Conservation (phyloP, 495 filamentous ascomycete genomes). For the Hypoxylon fuscum region DNA sequence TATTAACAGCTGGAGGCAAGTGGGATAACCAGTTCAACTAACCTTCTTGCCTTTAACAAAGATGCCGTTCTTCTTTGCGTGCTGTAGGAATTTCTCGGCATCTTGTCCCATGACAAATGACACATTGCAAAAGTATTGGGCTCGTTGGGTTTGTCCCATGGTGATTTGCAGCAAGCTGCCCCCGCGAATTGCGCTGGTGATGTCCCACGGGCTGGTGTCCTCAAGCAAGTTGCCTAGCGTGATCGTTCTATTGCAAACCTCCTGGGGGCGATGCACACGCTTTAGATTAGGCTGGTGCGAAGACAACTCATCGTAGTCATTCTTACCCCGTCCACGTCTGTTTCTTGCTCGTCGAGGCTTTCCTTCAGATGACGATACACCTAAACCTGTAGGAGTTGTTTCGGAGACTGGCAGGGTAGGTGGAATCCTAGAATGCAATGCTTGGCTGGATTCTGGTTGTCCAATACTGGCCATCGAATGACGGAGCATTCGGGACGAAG, state of each 20-base stretch:
- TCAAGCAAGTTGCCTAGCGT: conserved; percentile 70
- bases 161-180: conserved; percentile 76
- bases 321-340: too few relatives aligned
- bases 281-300: too few relatives aligned
- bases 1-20: conserved; percentile 7
- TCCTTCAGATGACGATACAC: too few relatives aligned
- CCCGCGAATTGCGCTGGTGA: conserved; percentile 71
- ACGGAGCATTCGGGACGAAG: too few relatives aligned
- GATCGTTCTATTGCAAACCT: conserved; percentile 68
- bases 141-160: conserved; percentile 67
- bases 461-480: too few relatives aligned
- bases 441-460: too few relatives aligned
- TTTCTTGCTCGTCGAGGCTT: too few relatives aligned
- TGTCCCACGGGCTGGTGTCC: conserved; percentile 70
- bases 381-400: too few relatives aligned
- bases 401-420: conserved; percentile 31
- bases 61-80: conserved; percentile 72
- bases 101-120: conserved; percentile 74
- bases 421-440: neutral
- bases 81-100: conserved; percentile 69
- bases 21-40: conserved; percentile 37
- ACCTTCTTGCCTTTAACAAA: conserved; percentile 77
- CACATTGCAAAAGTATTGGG: too few relatives aligned
- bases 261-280: too few relatives aligned
- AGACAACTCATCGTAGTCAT: too few relatives aligned